Percentiles rank a stretch among this genome's conserved stretches.
Evolutionary conservation across 495 filamentous ascomycete species (phyloP).

Genomic region (Aspergillus cavernicola): DNA sequence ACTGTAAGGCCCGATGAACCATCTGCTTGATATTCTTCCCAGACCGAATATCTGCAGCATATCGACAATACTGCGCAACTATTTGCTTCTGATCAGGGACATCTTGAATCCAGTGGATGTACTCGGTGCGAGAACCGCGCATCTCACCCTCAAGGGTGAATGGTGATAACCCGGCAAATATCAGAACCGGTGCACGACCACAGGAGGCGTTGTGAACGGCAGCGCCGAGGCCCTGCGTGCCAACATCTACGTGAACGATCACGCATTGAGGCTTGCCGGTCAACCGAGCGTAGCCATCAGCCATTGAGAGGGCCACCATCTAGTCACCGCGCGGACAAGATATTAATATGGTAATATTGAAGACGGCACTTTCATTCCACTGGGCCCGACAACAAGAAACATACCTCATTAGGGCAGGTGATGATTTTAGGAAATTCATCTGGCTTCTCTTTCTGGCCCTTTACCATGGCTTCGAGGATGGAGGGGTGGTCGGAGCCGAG

Average conservation of each 20-base stretch:
- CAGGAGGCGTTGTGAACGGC: conserved; percentile 90
- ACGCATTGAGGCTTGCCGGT: conserved; percentile 86
- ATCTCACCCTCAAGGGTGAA: conserved; percentile 90
- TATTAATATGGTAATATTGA: too few species aligned
- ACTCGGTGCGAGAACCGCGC: conserved; percentile 84
- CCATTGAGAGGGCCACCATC: conserved; percentile 98
- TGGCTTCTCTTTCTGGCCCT: conserved; percentile 64
- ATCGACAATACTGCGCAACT: conserved; percentile 90
- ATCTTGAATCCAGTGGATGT: conserved; percentile 98
- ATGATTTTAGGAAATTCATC: conserved; percentile 80
- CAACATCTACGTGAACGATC: conserved; percentile 94
- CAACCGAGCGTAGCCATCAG: conserved; percentile 87
- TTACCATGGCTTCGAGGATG: conserved; percentile 95
- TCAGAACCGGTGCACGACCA: conserved; percentile 80
- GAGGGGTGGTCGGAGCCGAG: conserved; percentile 90
- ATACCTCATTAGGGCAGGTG: conserved; percentile 83
- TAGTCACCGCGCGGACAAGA: conserved; percentile 32
- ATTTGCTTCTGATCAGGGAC: conserved; percentile 94
- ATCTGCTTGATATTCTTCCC: conserved; percentile 91
- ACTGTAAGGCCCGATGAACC: conserved; percentile 85
- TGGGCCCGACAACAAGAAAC: too few species aligned
- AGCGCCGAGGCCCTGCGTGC: conserved; percentile 86
- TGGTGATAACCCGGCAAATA: conserved; percentile 87
- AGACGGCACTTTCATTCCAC: too few species aligned
- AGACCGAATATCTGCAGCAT: conserved; percentile 83